phyloP scores from a whole-genome alignment of 2,329 filamentous ascomycete species.

The Didymella sp. region DNA sequence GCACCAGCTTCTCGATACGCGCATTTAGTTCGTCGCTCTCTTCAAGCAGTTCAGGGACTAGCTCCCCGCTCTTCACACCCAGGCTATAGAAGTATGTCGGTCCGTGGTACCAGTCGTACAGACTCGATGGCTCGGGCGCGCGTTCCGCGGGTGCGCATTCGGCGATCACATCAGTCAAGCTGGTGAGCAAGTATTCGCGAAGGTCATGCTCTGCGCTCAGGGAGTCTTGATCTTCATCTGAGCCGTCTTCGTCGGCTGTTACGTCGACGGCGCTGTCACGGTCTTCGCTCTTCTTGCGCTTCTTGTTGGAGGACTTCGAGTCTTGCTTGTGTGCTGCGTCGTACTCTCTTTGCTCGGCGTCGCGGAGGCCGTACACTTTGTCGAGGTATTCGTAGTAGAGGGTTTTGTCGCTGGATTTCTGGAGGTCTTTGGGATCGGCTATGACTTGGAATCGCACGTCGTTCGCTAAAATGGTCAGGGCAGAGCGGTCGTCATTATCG shows the following conservation, averaged over 20 bases:
- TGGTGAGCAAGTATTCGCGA: constrained; percentile 25
- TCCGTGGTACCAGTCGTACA: constrained; percentile 31
- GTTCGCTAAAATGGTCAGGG: constrained; percentile 27
- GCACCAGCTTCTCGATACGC: constrained; percentile 23
- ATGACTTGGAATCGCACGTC: constrained; percentile 30
- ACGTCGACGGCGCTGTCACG: constrained; percentile 29
- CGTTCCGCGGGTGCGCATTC: constrained; percentile 24
- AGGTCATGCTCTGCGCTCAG: constrained; percentile 24
- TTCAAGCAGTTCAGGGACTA: constrained; percentile 17
- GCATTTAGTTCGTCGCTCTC: constrained; percentile 17
- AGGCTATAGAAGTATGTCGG: constrained; percentile 28
- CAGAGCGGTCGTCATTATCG: constrained; percentile 24
- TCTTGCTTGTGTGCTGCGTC: constrained; percentile 13
- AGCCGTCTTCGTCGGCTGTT: constrained; percentile 20
- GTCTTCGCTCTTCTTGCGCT: constrained; percentile 14
- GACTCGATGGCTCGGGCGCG: constrained; percentile 21
- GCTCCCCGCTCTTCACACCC: constrained; percentile 9
- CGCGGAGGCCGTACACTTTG: constrained; percentile 22
- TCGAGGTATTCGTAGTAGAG: constrained; percentile 30
- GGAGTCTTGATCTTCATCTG: constrained; percentile 25
- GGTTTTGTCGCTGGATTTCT: constrained; percentile 24
- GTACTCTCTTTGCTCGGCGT: constrained; percentile 25
- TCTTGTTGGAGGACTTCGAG: constrained; percentile 6
- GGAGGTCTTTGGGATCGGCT: constrained; percentile 16
- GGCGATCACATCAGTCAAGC: constrained; percentile 17